Evolutionary conservation across 345 rosid species (phyloP).

Genomic region (Eutrema japonicum): DNA sequence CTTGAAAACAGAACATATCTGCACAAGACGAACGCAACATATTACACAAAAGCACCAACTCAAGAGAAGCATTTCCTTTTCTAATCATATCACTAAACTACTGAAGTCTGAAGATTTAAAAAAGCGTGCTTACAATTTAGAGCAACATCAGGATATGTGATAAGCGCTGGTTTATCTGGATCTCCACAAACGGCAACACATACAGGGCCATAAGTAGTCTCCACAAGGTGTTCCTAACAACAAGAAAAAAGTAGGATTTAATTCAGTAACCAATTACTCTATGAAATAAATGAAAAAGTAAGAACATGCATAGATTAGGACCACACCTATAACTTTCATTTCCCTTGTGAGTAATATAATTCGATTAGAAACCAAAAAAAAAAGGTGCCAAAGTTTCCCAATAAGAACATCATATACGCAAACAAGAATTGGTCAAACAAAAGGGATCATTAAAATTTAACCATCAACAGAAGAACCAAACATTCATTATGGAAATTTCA

Average conservation of each 20-base stretch:
- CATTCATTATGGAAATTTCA: constrained; percentile 9
- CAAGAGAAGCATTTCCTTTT: not conserved
- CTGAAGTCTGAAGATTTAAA: not conserved
- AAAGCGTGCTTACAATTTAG: constrained; percentile 63
- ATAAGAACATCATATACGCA: constrained; percentile 6
- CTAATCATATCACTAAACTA: not conserved
- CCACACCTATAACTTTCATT: constrained; percentile 31
- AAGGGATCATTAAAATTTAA: not conserved
- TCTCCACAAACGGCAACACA: constrained; percentile 92
- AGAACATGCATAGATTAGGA: constrained; percentile 35
- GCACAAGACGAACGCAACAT: constrained; percentile 34
- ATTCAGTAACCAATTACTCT: constrained; percentile 21
- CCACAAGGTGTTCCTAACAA: constrained; percentile 72
- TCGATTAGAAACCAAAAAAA: constrained; percentile 21
- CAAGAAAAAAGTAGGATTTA: constrained; percentile 14
- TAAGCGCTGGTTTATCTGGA: constrained; percentile 91
- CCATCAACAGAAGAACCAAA: constrained; percentile 10
- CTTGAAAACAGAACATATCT: constrained; percentile 93
- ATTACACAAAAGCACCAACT: not conserved
- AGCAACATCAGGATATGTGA: constrained; percentile 94
- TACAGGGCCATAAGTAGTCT: constrained; percentile 64
- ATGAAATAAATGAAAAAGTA: constrained; percentile 28
- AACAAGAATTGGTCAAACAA: constrained; percentile 19
- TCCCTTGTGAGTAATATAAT: constrained; percentile 1
- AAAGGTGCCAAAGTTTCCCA: constrained; percentile 21